A percentile compares a stretch with the other conserved stretches of the same genome.
These are phyloP conservation scores for Chalciporus pseudorubinellus DNA, from an alignment of 768 basidiomycete genomes.

Conservation along the genomic window DNA sequence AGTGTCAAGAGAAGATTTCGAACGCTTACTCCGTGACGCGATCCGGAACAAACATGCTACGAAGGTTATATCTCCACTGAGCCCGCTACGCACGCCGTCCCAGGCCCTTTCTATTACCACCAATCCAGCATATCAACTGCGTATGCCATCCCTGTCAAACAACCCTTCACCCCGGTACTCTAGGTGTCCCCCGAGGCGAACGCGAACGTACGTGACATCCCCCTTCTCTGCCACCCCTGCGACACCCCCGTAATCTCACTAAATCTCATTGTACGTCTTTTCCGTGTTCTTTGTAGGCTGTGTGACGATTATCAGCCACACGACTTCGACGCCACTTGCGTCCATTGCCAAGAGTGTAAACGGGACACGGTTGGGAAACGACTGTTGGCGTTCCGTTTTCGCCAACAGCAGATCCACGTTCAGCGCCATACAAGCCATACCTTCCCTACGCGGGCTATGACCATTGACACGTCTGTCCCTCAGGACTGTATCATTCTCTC, in stretches of 20 bases:
- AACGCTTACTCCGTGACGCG: slow-evolving; percentile 26
- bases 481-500: slow-evolving; percentile 7
- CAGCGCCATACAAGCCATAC: slow-evolving; percentile 5
- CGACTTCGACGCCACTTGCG: slow-evolving; percentile 18
- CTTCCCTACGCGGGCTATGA: neutral
- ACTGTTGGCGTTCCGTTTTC: slow-evolving; percentile 21
- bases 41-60: slow-evolving; percentile 25
- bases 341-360: slow-evolving; percentile 29
- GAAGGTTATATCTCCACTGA: slow-evolving; percentile 31
- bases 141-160: slow-evolving; percentile 23
- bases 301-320: slow-evolving; percentile 26
- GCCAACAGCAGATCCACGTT: slow-evolving; percentile 6
- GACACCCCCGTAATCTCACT: neutral
- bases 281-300: slow-evolving; percentile 9
- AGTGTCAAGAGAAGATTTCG: slow-evolving; percentile 19
- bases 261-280: slow-evolving; percentile 8
- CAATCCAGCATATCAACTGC: slow-evolving; percentile 16
- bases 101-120: slow-evolving; percentile 12
- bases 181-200: slow-evolving; percentile 12
- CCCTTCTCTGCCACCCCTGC: neutral
- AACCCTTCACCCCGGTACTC: slow-evolving; percentile 23
- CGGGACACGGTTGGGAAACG: slow-evolving; percentile 28
- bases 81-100: slow-evolving; percentile 25
- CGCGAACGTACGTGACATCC: slow-evolving; percentile 27
- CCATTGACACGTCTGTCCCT: neutral